phyloP scores from a whole-genome alignment of 441 rosid genomes.

The Sinapis alba region DNA sequence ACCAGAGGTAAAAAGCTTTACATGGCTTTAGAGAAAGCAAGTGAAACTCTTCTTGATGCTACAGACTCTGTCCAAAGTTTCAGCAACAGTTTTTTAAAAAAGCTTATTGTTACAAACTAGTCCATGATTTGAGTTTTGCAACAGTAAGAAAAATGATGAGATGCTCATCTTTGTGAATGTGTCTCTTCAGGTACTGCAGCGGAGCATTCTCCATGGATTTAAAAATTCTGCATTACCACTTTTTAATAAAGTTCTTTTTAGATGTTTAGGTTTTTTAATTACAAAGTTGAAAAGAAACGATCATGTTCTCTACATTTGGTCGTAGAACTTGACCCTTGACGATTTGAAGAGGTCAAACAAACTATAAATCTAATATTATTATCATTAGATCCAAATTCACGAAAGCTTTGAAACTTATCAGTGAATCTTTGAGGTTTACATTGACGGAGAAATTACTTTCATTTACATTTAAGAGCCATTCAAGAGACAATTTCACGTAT shows the following conservation, averaged over 20 bases:
- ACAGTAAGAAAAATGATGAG: neutral
- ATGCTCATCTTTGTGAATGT: neutral
- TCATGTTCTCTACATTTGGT: neutral
- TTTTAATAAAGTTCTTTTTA: neutral
- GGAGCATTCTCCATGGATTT: slow-evolving; percentile 35
- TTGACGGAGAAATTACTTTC: neutral
- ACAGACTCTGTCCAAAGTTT: slow-evolving; percentile 87
- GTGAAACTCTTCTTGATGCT: slow-evolving; percentile 84
- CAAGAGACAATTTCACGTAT: slow-evolving; percentile 18
- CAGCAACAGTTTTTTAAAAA: slow-evolving; percentile 38
- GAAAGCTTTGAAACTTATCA: neutral
- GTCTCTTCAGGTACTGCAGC: slow-evolving; percentile 34
- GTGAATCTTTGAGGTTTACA: neutral
- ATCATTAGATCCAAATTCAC: neutral
- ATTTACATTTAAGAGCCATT: slow-evolving; percentile 12
- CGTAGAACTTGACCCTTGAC: slow-evolving; percentile 2
- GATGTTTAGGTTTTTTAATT: neutral
- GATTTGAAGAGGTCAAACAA: neutral
- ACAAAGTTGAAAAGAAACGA: slow-evolving; percentile 3
- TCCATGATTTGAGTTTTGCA: neutral
- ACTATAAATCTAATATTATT: neutral
- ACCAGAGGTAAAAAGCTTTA: slow-evolving; percentile 79
- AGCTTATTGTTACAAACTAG: neutral
- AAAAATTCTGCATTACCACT: neutral
- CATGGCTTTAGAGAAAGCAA: slow-evolving; percentile 88